Base-by-base conservation (phyloP, 2,329 filamentous ascomycete genomes). In the Pseudogymnoascus sp. region DNA sequence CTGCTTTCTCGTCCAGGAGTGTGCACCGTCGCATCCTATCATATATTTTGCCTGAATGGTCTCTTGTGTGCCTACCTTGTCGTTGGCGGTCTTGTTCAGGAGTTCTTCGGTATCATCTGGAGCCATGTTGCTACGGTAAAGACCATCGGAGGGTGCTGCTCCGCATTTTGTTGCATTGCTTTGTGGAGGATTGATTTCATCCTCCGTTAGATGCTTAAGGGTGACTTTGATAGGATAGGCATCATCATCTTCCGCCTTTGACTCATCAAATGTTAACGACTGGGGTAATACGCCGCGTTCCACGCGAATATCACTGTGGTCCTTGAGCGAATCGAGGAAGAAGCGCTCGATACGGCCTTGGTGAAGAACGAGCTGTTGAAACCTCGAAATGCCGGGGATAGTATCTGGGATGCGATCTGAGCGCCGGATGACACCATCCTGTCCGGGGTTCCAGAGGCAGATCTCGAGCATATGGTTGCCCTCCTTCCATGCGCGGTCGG, bases 331-430 rank as follows among this genome's bases (percentile, higher is more conserved):
- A 65, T 88, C 85, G 0, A 88, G 76, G 68, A 89, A 86, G 71
- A 87, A 88, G 1, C 80, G 77, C 70, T 91, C 88, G 65, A 90
- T 84, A 1, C 87, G 82, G 11, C 87, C 88, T 74, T 91, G 88
- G 68, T 90, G 88, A 40, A 92, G 73, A 3, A 89, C 84, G 2
- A 85, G 82, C 70, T 90, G 82, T 62, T 84, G 83, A 67, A 88
- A 89, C 4, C 82, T 80, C 21, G 81, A 86, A 60, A 88, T 77
- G 0, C 84, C 85, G 0, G 81, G 79, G 53, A 84, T 83, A 0
- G 83, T 87, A 72, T 90, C 86, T 0, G 83, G 80, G 16, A 88
- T 84, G 46, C 84, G 79, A 60, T 84, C 85, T 28, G 78, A 84
- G 42, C 86, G 80, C 53, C 76, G 76, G 62, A 91, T 79, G 0